Percentiles rank a stretch among this genome's conserved stretches.
These are phyloP conservation scores for Glycine latifolia DNA, from an alignment of 306 rosid genomes.

Conservation along the genomic window DNA sequence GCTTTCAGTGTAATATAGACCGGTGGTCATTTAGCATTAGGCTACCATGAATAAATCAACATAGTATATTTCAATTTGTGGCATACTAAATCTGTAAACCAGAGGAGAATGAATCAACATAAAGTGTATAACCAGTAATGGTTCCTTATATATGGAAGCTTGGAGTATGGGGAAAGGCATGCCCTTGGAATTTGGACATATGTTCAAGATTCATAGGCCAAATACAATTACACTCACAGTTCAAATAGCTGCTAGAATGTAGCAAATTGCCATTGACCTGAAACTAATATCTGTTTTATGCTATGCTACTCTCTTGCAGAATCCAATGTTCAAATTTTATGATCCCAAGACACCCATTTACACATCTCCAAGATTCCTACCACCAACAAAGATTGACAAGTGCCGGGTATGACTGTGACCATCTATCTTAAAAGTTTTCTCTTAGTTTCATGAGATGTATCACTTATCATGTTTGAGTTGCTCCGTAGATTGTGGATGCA, in stretches of 20 bases:
- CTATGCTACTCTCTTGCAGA: slow-evolving; percentile 53
- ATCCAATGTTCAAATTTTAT: slow-evolving; percentile 77
- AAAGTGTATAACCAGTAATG: neutral
- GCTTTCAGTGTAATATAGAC: neutral
- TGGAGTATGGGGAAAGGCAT: neutral
- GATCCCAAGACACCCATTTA: slow-evolving; percentile 87
- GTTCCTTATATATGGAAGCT: neutral
- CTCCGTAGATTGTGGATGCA: slow-evolving; percentile 77
- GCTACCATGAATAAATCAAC: neutral
- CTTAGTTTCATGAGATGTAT: slow-evolving; percentile 4
- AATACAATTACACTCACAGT: neutral
- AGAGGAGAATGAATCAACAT: neutral
- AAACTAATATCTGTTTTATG: slow-evolving; percentile 35
- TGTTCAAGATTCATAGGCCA: slow-evolving; percentile 16
- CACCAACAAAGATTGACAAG: slow-evolving; percentile 92
- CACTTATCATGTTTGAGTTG: slow-evolving; percentile 47
- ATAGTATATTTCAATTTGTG: neutral
- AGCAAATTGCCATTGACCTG: slow-evolving; percentile 11
- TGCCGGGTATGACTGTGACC: slow-evolving; percentile 66
- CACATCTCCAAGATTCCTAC: slow-evolving; percentile 93
- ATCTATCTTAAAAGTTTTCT: slow-evolving; percentile 2
- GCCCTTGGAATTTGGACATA: neutral
- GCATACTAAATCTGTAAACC: neutral
- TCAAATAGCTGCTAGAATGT: slow-evolving; percentile 21
- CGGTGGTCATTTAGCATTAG: neutral